phyloP scores from a whole-genome alignment of 768 basidiomycete genomes.

The Phaeotremella skinneri region DNA sequence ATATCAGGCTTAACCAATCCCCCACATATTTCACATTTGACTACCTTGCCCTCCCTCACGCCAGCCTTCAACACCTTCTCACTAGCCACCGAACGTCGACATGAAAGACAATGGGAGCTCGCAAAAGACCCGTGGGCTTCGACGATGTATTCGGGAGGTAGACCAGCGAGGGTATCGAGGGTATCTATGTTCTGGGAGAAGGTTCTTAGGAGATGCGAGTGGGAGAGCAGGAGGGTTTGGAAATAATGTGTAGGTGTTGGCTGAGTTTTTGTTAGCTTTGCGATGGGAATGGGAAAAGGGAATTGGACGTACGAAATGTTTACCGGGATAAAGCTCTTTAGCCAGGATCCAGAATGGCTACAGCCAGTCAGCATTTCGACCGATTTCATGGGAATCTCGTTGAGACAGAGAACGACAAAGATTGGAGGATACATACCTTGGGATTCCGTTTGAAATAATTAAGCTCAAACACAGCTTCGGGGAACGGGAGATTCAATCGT shows the following conservation, averaged over 20 bases:
- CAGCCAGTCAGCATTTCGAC: no score
- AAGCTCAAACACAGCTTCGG: slow-evolving; percentile 94
- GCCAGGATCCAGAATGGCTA: slow-evolving; percentile 77
- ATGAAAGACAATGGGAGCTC: slow-evolving; percentile 75
- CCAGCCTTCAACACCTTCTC: slow-evolving; percentile 64
- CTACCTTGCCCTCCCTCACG: slow-evolving; percentile 64
- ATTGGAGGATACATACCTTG: slow-evolving; percentile 54
- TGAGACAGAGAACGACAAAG: not conserved
- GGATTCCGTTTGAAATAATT: slow-evolving; percentile 77
- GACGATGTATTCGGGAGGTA: slow-evolving; percentile 70
- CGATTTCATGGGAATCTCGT: not conserved
- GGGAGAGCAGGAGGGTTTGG: slow-evolving; percentile 71
- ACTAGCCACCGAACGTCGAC: slow-evolving; percentile 61
- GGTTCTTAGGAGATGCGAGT: slow-evolving; percentile 60
- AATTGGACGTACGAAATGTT: slow-evolving; percentile 45
- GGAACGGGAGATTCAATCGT: slow-evolving; percentile 63
- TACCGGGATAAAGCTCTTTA: slow-evolving; percentile 86
- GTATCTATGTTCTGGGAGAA: slow-evolving; percentile 66
- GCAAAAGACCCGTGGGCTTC: slow-evolving; percentile 98
- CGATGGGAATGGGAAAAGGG: not conserved
- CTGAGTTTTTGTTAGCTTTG: slow-evolving; percentile 55
- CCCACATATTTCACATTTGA: slow-evolving; percentile 65
- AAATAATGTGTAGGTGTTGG: slow-evolving; percentile 90
- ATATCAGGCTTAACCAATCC: slow-evolving; percentile 91
- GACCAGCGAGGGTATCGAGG: slow-evolving; percentile 77